Base-by-base conservation (phyloP, 2,329 filamentous ascomycete species). In the Phoma sp. region DNA sequence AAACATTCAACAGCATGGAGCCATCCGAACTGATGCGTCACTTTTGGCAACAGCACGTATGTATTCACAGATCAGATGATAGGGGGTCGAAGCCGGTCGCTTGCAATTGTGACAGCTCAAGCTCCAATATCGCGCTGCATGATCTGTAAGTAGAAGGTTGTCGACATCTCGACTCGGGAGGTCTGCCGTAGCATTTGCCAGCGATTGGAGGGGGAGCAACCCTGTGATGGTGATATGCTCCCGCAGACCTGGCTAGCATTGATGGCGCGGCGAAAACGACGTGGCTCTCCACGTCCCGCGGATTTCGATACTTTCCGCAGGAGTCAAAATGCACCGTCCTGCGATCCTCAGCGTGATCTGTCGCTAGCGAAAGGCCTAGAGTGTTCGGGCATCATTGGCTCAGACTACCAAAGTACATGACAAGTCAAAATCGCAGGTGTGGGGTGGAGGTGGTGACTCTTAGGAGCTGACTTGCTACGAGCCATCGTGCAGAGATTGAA, bases 271-370 rank as follows among this genome's bases (percentile, higher is more conserved):
- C 66, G 61, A 54, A 56, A 57, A 64, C 65, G 65, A 71, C 68
- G 67, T 70, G 69, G 64, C 68, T 66, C 51, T 61, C 64, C 60
- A 64, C 50, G 56, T 61, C 55, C 55, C 57, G 59, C 60, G 55
- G 27, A 38, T 53, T 57, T 61, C 60, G 57, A 65, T 61, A 67
- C 52, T 46, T 55, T 33, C 37, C 46, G 52, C 52, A 62, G 59
- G 36, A 38, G 41, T 57, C 43, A 46, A 48, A n/a, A 53, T 60
- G 61, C 63, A 58, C 37, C 25, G 47, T 47, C 49, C 47, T 47
- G 56, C 47, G 35, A 50, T 47, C 23, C 55, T 48, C 49, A 29
- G 41, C 35, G 42, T 60, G 61, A 58, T 53, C 53, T 60, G 59
- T 65, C 52, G 54, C 52, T 54, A 55, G 56, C 52, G 33, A 54